A percentile compares a stretch with the other conserved stretches of the same genome.
Conservation (phyloP, 75 land plant species). For the Cryptomeria japonica region DNA sequence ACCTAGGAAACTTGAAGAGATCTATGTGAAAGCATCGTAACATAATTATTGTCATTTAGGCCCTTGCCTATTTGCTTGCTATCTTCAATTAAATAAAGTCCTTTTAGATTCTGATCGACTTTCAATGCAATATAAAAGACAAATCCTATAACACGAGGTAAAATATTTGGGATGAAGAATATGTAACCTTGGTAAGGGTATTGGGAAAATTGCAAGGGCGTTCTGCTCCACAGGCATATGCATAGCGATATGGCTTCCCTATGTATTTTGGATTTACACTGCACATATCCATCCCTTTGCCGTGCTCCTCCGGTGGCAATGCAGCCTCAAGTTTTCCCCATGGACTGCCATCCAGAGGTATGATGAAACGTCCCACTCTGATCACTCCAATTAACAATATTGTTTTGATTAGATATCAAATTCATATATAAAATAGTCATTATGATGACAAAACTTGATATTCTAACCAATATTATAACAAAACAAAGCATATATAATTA, state of each 20-base stretch:
- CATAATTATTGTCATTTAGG: no score
- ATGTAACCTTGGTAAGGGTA: conserved; percentile 65
- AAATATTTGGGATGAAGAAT: background rate
- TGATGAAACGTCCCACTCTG: conserved; percentile 75
- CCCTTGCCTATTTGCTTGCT: no score
- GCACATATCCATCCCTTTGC: conserved; percentile 79
- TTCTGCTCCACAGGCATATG: conserved; percentile 82
- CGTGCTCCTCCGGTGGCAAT: conserved; percentile 68
- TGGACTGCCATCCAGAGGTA: conserved; percentile 76
- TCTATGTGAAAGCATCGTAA: no score
- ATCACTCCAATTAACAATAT: background rate
- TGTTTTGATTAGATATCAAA: background rate
- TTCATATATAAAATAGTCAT: no score
- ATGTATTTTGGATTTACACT: conserved; percentile 66
- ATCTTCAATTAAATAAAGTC: no score
- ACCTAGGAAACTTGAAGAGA: no score
- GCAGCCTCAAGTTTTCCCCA: conserved; percentile 58
- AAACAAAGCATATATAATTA: background rate
- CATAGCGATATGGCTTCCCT: conserved; percentile 69
- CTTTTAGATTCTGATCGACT: no score
- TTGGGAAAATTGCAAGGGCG: conserved; percentile 86
- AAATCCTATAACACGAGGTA: no score
- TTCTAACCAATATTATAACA: background rate
- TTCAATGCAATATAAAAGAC: no score
- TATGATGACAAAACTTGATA: no score